phyloP scores from a whole-genome alignment of 352 stramenopile species.

The Pythium utonaiense region DNA sequence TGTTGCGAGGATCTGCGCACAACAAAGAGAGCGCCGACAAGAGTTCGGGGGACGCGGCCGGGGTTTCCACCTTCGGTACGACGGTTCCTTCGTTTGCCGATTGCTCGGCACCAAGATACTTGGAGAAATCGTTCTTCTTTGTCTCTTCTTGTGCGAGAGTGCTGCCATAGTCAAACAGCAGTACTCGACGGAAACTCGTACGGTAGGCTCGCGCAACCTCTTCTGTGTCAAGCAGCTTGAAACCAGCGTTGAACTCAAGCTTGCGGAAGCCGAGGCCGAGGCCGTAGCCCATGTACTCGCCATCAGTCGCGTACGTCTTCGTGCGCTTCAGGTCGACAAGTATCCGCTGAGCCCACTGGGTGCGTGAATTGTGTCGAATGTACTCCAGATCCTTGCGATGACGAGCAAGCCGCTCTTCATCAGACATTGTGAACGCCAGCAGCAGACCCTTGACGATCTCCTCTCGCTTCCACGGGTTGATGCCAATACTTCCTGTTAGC shows the following conservation, averaged over 20 bases:
- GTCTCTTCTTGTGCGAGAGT: slow-evolving; percentile 93
- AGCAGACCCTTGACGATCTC: slow-evolving; percentile 79
- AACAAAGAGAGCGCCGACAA: slow-evolving; percentile 88
- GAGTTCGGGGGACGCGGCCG: slow-evolving; percentile 66
- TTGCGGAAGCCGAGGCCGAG: slow-evolving; percentile 96
- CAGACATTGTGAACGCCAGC: slow-evolving; percentile 63
- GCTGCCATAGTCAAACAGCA: slow-evolving; percentile 98
- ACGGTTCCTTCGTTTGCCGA: slow-evolving; percentile 29
- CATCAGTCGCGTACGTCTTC: slow-evolving; percentile 79
- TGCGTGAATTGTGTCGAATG: slow-evolving; percentile 93
- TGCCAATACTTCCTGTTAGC: slow-evolving; percentile 93
- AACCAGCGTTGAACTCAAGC: slow-evolving; percentile 95
- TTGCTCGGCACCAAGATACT: slow-evolving; percentile 61
- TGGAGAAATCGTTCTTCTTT: slow-evolving; percentile 69
- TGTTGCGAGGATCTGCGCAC: slow-evolving; percentile 94
- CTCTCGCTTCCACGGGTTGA: slow-evolving; percentile 98
- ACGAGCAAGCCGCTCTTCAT: slow-evolving; percentile 63
- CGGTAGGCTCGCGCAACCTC: slow-evolving; percentile 89
- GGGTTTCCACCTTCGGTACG: slow-evolving; percentile 34
- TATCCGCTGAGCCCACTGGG: slow-evolving; percentile 96
- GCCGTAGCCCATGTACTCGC: slow-evolving; percentile 92
- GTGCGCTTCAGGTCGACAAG: slow-evolving; percentile 97
- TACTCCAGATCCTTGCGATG: slow-evolving; percentile 89
- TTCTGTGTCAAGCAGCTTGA: slow-evolving; percentile 92
- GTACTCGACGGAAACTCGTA: slow-evolving; percentile 82